Evolutionary conservation across 2,329 filamentous ascomycete species (phyloP), one percentile per base, ranked within the genome.

Genomic region (Alternaria sp.): DNA sequence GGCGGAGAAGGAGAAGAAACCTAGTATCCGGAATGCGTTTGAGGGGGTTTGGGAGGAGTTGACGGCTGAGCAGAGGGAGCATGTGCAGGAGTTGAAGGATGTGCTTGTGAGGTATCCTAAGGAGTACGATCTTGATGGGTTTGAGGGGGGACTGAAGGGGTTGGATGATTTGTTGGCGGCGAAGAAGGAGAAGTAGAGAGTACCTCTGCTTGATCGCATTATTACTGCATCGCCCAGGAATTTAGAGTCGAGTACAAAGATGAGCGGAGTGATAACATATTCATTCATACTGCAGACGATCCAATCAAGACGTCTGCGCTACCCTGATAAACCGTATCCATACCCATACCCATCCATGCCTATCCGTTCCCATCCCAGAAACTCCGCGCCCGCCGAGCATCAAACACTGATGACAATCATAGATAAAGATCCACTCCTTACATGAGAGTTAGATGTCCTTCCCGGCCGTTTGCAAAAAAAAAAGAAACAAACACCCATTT

Each of bases 21-120:
- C 92, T 1, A 84, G 89, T 2, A 84, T 96, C 33, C 83, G 87
- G 50, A 78, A 85, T 60, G 89, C 94, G 84, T 98, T 98, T 79
- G 89, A 92, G 70, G 96, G 96, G 79, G 87, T 98, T 2, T 99
- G 97, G 80, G 93, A 96, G 78, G 88, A 93, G 49, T 72, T 97
- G 71, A 97, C 94, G 0, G 90, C 92, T 50, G 94, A 97, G 72
- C 84, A 92, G 64, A 87, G 85, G 78, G 86, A 82, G 45, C 96
- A 99, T 84, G 94, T 93, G 83, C 81, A 82, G 67, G 87, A 94
- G 81, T 83, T 98, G 73, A 92, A 84, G 76, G 86, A 88, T n/a
- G 86, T 97, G 55, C 77, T 99, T 55, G 89, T 95, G 71, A 89
- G 87, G 71, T 99, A 98, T 82, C 94, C 95, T 0, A 89, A 92